Base-by-base conservation (phyloP, 2,329 filamentous ascomycete genomes). In the Camillea tinctor region DNA sequence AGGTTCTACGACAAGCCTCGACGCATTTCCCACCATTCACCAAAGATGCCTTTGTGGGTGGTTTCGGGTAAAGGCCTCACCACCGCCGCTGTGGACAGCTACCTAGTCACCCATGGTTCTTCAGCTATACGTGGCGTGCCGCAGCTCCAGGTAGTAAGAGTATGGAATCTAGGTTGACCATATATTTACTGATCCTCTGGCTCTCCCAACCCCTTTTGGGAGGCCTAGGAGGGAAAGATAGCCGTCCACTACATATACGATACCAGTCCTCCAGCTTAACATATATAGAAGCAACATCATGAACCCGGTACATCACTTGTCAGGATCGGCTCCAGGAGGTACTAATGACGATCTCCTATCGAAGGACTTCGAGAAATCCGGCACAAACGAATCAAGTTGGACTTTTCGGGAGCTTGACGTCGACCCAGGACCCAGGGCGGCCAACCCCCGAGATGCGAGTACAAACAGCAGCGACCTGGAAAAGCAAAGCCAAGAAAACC, bases 391-490 rank as follows among this genome's bases (percentile, higher is more conserved):
- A 44, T 3, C 11, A 6, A n/a, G 5, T 11, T 9, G 36, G 36
- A 17, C 11, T 1, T 44, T 44, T 44, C 5, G 17, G 11, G 36
- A 44, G 36, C 11, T 44, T 44, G 36, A 44, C 11, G 6, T 44
- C 36, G 36, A 44, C 36, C 36, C 36, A 15, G 36, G 17, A n/a
- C 36, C 17, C 6, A 44, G 36, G 36, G 17, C 36, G 52, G 22
- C 55, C 26, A 21, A 53, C 36, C 61, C 62, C 54, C 63, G 64
- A 26, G 60, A 56, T 30, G 62, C 61, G 40, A 66, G 65, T 50
- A 62, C 61, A 22, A 59, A 60, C 23, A 66, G 65, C 52, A 62
- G 55, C 52, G 67, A 71, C 49, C 50, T 66, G 26, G 66, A 70
- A 51, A 67, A 64, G 56, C 61, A 50, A 17, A 48, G 19, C 50